Conservation (phyloP, 78 protist genomes). For the Dictyostelium discoideum region DNA sequence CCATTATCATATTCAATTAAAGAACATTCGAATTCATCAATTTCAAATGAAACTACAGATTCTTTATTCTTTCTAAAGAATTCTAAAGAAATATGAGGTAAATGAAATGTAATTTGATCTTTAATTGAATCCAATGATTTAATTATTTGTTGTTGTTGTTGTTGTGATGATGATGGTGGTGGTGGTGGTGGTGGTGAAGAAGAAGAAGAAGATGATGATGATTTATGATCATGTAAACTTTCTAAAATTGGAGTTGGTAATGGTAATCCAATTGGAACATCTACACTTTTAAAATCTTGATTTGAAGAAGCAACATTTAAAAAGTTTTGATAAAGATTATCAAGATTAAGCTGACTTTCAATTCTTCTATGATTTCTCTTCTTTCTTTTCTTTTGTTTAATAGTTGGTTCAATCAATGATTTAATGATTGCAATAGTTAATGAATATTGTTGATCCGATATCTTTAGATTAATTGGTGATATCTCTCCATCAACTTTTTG, state of each 20-base stretch:
- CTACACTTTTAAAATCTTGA: not conserved
- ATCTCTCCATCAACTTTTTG: constrained; percentile 73
- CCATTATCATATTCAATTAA: constrained; percentile 44
- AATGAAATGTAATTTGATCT: constrained; percentile 50
- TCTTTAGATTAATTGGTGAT: constrained; percentile 24
- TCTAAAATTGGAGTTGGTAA: not conserved
- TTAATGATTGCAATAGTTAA: constrained; percentile 60
- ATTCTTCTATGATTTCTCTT: constrained; percentile 23
- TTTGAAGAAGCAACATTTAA: constrained; percentile 1
- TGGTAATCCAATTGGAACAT: not conserved
- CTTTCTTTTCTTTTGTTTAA: constrained; percentile 59
- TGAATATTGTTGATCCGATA: constrained; percentile 61
- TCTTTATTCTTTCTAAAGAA: constrained; percentile 69
- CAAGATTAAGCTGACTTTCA: constrained; percentile 18
- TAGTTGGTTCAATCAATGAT: constrained; percentile 51
- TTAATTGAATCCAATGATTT: not conserved
- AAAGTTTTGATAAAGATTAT: constrained; percentile 9
- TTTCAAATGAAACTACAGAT: constrained; percentile 60
- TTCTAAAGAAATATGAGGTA: constrained; percentile 62
- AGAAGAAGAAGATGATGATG: not conserved
- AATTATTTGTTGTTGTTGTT: not conserved
- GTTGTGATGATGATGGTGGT: too few relatives aligned
- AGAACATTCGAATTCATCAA: constrained; percentile 49
- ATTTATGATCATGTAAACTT: not conserved
- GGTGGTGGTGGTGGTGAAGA: not conserved